These are phyloP conservation scores for Syzygium malaccense DNA, from an alignment of 441 rosid genomes.

Conservation along the genomic window DNA sequence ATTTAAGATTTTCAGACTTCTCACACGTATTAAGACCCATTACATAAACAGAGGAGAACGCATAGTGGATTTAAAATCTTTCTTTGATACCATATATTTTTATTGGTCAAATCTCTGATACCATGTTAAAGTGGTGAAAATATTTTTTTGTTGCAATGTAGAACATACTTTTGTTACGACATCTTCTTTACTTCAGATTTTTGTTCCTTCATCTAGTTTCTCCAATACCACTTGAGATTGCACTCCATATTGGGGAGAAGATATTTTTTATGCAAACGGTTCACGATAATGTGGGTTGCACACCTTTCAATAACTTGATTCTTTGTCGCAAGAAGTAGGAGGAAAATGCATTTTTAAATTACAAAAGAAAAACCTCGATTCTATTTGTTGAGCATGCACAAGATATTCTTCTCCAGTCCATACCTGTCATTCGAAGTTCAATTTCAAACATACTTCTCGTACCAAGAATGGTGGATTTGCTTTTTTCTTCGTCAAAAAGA, in stretches of 20 bases:
- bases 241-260: no score
- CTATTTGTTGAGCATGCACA: neutral
- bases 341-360: neutral
- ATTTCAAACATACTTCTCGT: neutral
- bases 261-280: neutral
- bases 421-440: neutral
- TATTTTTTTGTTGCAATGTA: no score
- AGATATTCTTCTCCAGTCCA: neutral
- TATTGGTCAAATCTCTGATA: no score
- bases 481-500: conserved; percentile 1
- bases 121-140: neutral
- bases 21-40: neutral
- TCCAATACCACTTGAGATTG: no score
- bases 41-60: neutral
- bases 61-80: neutral
- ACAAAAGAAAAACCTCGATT: neutral
- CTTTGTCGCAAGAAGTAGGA: neutral
- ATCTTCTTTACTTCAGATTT: neutral
- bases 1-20: neutral
- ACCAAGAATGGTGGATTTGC: neutral
- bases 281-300: neutral
- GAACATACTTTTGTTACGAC: no score
- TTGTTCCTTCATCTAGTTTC: neutral
- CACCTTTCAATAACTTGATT: neutral
- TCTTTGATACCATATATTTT: no score